Evolutionary conservation across 202 grass and related monocot species (phyloP).

Genomic region (Zizania palustris): DNA sequence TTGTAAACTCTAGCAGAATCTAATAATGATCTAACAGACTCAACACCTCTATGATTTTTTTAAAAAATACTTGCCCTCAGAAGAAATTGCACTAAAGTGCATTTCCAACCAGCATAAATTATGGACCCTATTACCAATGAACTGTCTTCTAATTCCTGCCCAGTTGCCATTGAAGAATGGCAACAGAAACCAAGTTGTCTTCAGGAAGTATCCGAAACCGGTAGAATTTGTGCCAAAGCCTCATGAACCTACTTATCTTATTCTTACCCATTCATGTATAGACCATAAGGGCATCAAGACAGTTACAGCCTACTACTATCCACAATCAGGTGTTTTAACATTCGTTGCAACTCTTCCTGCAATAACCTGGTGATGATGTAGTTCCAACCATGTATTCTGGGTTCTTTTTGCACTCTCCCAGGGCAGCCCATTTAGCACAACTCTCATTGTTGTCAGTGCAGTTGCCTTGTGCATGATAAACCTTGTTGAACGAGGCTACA

Average conservation of each 20-base stretch:
- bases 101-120: neutral
- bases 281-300: neutral
- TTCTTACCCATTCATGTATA: neutral
- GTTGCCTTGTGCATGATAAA: conserved; percentile 54
- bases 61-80: neutral
- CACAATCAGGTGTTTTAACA: conserved; percentile 58
- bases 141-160: conserved; percentile 22
- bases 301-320: neutral
- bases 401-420: conserved; percentile 91
- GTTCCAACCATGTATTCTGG: conserved; percentile 84
- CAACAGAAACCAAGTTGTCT: neutral
- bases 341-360: conserved; percentile 75
- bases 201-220: conserved; percentile 8
- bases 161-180: conserved; percentile 1
- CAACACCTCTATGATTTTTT: conserved; percentile 3
- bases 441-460: conserved; percentile 76
- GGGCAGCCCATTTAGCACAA: conserved; percentile 66
- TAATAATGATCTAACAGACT: conserved; percentile 8
- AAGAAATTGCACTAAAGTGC: neutral
- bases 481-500: conserved; percentile 80
- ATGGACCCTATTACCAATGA: conserved; percentile 4
- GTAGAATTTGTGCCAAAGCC: conserved; percentile 1
- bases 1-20: neutral
- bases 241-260: neutral
- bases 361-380: conserved; percentile 56